These are phyloP conservation scores for Hordeum marinum DNA, from an alignment of 176 grass and related monocot genomes.

Conservation along the genomic window DNA sequence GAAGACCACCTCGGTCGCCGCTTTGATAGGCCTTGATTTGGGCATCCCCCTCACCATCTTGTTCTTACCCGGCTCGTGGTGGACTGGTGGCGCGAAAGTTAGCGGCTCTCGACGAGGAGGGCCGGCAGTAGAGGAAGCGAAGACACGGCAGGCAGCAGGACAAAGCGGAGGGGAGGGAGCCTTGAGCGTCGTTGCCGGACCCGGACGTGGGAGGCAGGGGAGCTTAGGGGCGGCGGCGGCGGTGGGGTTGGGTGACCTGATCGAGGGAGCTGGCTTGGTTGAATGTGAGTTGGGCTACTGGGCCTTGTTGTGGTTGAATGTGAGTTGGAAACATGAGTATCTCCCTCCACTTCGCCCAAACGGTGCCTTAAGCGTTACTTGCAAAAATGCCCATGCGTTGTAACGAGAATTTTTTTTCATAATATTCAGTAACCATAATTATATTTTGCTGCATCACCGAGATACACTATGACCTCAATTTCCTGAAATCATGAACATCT, in stretches of 20 bases:
- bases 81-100: background rate
- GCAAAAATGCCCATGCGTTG: too few relatives aligned
- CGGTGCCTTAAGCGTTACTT: too few relatives aligned
- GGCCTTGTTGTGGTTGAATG: background rate
- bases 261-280: background rate
- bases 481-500: too few relatives aligned
- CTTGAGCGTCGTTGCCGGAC: background rate
- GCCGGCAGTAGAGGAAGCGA: background rate
- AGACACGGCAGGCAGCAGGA: background rate
- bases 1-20: constrained; percentile 36
- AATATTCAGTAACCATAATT: too few relatives aligned
- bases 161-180: background rate
- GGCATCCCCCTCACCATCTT: constrained; percentile 43
- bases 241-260: background rate
- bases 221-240: background rate
- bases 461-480: too few relatives aligned
- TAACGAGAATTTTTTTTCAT: too few relatives aligned
- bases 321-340: background rate
- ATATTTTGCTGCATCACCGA: too few relatives aligned
- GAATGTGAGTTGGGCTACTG: background rate
- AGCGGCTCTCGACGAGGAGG: background rate
- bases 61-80: background rate
- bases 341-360: too few relatives aligned
- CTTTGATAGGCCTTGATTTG: constrained; percentile 24
- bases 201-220: background rate